Evolutionary conservation across 768 basidiomycete species (phyloP).

Genomic region (Lactarius hatsudake): DNA sequence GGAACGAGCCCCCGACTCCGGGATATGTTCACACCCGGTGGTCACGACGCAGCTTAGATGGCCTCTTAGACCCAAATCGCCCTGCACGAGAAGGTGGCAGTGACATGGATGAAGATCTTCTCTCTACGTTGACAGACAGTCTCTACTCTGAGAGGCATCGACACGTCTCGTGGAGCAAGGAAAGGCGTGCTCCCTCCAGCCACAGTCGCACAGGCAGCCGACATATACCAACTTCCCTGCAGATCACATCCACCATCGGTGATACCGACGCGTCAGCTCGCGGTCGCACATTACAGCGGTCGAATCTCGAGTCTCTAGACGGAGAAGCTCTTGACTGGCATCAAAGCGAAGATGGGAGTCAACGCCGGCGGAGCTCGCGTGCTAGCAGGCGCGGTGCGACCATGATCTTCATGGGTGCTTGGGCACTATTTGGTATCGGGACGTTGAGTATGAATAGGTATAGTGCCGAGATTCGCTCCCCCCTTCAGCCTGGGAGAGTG

Average conservation of each 20-base stretch:
- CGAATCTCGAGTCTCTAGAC: slow-evolving; percentile 31
- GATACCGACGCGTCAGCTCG: slow-evolving; percentile 31
- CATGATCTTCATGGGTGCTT: slow-evolving; percentile 79
- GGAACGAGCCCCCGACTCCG: slow-evolving; percentile 40
- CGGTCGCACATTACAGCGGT: slow-evolving; percentile 47
- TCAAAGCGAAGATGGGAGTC: slow-evolving; percentile 16
- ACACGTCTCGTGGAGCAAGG: slow-evolving; percentile 67
- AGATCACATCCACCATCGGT: slow-evolving; percentile 22
- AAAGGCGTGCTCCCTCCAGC: slow-evolving; percentile 37
- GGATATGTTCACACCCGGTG: slow-evolving; percentile 31
- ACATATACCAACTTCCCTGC: slow-evolving; percentile 35
- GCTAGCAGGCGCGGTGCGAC: slow-evolving; percentile 68
- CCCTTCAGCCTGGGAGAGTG: slow-evolving; percentile 48
- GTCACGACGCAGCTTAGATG: slow-evolving; percentile 34
- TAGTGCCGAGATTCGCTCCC: slow-evolving; percentile 32
- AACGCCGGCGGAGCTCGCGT: slow-evolving; percentile 45
- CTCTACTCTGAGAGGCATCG: slow-evolving; percentile 72
- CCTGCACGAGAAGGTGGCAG: slow-evolving; percentile 41
- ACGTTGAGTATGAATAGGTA: slow-evolving; percentile 40
- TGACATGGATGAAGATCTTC: slow-evolving; percentile 48
- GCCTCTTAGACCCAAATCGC: slow-evolving; percentile 29
- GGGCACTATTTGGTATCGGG: slow-evolving; percentile 70
- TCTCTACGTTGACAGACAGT: slow-evolving; percentile 64
- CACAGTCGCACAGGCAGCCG: slow-evolving; percentile 38
- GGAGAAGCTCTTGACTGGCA: slow-evolving; percentile 15